phyloP scores from a whole-genome alignment of 1,284 basidiomycete species.

The Limonomyces culmigenus region DNA sequence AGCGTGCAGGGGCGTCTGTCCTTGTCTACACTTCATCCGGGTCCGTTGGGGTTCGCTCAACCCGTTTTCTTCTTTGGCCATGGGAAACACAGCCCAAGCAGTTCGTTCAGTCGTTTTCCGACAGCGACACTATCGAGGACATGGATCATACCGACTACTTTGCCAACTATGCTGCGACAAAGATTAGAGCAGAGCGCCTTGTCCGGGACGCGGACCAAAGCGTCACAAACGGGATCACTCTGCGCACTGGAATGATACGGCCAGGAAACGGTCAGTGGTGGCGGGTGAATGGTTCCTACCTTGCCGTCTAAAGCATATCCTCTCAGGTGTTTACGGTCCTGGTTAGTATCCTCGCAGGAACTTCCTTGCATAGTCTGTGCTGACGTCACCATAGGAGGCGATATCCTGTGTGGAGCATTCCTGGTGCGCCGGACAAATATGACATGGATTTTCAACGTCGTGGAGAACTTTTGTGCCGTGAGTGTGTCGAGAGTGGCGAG shows the following conservation, averaged over 20 bases:
- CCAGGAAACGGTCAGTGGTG: slow-evolving; percentile 47
- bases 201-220: slow-evolving; percentile 37
- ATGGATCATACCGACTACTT: slow-evolving; percentile 39
- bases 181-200: slow-evolving; percentile 31
- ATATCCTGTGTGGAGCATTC: slow-evolving; percentile 44
- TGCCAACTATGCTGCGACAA: slow-evolving; percentile 54
- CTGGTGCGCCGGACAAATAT: slow-evolving; percentile 40
- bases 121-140: slow-evolving; percentile 30
- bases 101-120: slow-evolving; percentile 39
- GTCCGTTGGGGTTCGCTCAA: slow-evolving; percentile 31
- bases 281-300: no score
- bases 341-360: no score
- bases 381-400: no score
- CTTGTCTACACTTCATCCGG: slow-evolving; percentile 51
- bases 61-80: slow-evolving; percentile 50
- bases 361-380: no score
- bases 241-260: slow-evolving; percentile 53
- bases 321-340: slow-evolving; percentile 36
- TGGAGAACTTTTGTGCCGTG: slow-evolving; percentile 47
- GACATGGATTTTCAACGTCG: slow-evolving; percentile 36
- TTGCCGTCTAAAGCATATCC: background rate
- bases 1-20: slow-evolving; percentile 25
- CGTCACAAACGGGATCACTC: slow-evolving; percentile 15
- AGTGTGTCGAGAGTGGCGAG: background rate
- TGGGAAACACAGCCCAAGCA: slow-evolving; percentile 41